Base-by-base conservation (phyloP, 2,329 filamentous ascomycete species). In the Byssoonygena ceratinophila region DNA sequence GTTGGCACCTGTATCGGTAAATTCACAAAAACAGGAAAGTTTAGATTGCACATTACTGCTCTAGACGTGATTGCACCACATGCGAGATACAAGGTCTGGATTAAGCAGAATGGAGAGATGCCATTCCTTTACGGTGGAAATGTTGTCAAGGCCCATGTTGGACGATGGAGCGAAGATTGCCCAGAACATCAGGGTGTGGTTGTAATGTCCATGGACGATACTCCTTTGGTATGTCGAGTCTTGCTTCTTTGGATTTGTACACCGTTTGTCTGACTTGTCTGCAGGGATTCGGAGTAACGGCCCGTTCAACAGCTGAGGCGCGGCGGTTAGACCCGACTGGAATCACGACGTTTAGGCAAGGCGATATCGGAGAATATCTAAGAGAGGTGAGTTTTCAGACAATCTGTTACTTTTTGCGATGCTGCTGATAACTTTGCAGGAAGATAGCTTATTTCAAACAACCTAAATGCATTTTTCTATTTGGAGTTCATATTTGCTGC, bases 11-110 rank as follows among this genome's bases (percentile, higher is more conserved):
- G 90, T 66, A 73, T 97, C 11, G 89, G 89, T 64, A 58, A 96
- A 68, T 94, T 96, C 74, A 96, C 90, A 57, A 97, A 96, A 76
- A 87, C 89, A 3, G 88, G 89, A 58, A 96, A 97, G 70, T 97
- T 98, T 74, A 77, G 91, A 50, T 76, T 98, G 4, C 89, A 95
- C 73, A 87, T 96, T 64, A 95, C 90, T 1, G 85, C 78, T 5
- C 76, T 98, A 54, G 85, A 89, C 58, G 80, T 96, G 58, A 84
- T 98, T 59, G 86, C 90, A 53, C 84, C 87, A 59, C 88, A 96
- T 68, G 91, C 91, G 41, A 78, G 92, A 55, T 94, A 95, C 74
- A 97, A 97, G 80, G 83, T 97, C 61, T 97, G 90, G 89, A 84
- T 98, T 60, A 94, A 94, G 72, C 80, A 83, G 55, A 97, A 97